Percentiles rank a stretch among this genome's conserved stretches.
phyloP scores from a whole-genome alignment of 192 early-diverging fungal genomes.

The Paraglomus occultum region DNA sequence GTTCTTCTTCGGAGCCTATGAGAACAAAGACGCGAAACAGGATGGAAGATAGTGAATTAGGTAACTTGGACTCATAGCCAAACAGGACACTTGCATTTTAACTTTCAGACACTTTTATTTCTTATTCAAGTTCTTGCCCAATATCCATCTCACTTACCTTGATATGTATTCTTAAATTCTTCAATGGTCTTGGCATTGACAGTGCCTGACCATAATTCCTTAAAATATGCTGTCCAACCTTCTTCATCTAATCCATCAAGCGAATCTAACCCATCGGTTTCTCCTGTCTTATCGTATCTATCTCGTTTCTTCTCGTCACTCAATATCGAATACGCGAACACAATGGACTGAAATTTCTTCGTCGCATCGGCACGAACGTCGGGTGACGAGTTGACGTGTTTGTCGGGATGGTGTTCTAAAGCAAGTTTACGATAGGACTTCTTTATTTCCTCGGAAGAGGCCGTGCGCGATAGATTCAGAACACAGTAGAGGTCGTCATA shows the following conservation, averaged over 20 bases:
- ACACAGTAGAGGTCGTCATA: constrained; percentile 4
- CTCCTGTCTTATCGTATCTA: constrained; percentile 77
- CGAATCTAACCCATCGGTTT: constrained; percentile 33
- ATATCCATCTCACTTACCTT: constrained; percentile 38
- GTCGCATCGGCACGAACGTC: constrained; percentile 60
- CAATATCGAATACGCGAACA: constrained; percentile 73
- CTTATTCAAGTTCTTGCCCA: not conserved
- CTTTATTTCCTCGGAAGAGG: constrained; percentile 57
- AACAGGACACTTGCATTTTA: not conserved
- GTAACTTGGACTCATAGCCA: not conserved
- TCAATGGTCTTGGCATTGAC: constrained; percentile 74
- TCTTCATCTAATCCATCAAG: constrained; percentile 44
- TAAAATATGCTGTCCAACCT: constrained; percentile 80
- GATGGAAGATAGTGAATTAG: not conserved
- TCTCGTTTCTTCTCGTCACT: constrained; percentile 61
- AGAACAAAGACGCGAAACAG: not conserved
- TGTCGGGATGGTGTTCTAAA: constrained; percentile 84
- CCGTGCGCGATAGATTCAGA: not conserved
- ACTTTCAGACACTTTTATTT: not conserved
- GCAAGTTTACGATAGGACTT: constrained; percentile 88
- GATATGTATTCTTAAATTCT: constrained; percentile 69
- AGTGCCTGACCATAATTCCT: constrained; percentile 68
- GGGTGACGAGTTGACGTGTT: constrained; percentile 62
- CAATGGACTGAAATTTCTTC: constrained; percentile 69
- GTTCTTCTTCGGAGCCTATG: constrained; percentile 72